A percentile compares a stretch with the other conserved stretches of the same genome.
These are phyloP conservation scores for Lepidium didymum DNA, from an alignment of 345 rosid genomes.

Conservation along the genomic window DNA sequence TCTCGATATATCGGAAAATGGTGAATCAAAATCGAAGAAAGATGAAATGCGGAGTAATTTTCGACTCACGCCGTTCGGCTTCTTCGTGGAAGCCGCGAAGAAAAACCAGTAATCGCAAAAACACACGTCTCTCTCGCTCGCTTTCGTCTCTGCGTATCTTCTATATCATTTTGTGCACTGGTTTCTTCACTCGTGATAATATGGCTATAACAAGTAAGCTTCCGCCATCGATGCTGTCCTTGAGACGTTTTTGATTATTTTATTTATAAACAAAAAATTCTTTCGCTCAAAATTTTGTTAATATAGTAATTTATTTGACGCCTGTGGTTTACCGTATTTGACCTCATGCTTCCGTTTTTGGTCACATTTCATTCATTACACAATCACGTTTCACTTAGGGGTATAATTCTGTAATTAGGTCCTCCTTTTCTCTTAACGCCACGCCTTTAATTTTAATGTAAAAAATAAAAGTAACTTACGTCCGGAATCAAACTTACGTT, in stretches of 20 bases:
- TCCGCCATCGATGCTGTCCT: constrained; percentile 23
- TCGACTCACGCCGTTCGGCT: not conserved
- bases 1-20: not conserved
- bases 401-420: not conserved
- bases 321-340: constrained; percentile 16
- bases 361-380: not conserved
- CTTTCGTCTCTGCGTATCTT: not conserved
- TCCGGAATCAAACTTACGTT: not conserved
- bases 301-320: not conserved
- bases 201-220: constrained; percentile 21
- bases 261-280: not conserved
- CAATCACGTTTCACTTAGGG: not conserved
- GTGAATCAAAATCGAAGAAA: not conserved
- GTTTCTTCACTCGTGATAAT: constrained; percentile 14
- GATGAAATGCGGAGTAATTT: not conserved
- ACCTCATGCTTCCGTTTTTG: constrained; percentile 17
- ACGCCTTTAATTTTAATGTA: not conserved
- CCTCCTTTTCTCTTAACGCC: not conserved
- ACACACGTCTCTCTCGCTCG: not conserved
- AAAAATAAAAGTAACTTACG: not conserved
- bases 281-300: not conserved
- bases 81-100: constrained; percentile 3
- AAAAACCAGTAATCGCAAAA: not conserved
- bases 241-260: not conserved
- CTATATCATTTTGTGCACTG: not conserved